Base-by-base conservation (phyloP, 1,139 yeast genomes). In the Protomyces pachydermus region DNA sequence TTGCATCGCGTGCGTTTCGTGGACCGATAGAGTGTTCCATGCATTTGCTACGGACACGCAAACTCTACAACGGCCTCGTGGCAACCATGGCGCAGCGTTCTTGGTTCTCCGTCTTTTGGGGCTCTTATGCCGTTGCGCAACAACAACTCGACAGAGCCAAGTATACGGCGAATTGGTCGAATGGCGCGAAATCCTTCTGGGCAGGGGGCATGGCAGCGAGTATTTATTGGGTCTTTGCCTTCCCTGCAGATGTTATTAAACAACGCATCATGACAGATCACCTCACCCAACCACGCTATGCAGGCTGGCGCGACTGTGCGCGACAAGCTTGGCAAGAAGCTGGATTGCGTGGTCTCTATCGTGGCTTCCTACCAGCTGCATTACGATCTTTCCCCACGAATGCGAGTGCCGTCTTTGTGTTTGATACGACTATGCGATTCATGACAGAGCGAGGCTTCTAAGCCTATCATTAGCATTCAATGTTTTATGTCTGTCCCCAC, bases 101-200 rank as follows among this genome's bases (percentile, higher is more conserved):
- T 0, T 88, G 88, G 75, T 91, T 91, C 72, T 80, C 88, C 51
- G 88, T 88, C 67, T 90, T 96, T 95, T 91, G 97, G 97, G 96
- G 96, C 1, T 85, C 95, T 0, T 90, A 90, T 72, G 96, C 90
- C 71, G 67, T 89, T 12, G 82, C 89, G 73, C 88, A 95, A 10
- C 80, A 81, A 64, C 85, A 81, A 79, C 85, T 90, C 68, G 77
- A 80, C 12, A 79, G 87, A 69, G 88, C 96, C 0, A 74, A 77
- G 16, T 18, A 16, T n/a, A 42, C 48, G 20, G 20, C 48, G 10
- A 12, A 18, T 48, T 71, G 88, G 79, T 82, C 86, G 60, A 81
- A 81, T 56, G 84, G 93, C 0, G 78, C 91, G 0, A 81, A 88
- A 66, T 90, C 89, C 73, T 90, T 90, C 75, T 89, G 96, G 96